A percentile compares a stretch with the other conserved stretches of the same genome.
These are phyloP conservation scores for Ophiosphaerella narmari DNA, from an alignment of 2,329 filamentous ascomycete genomes.

Conservation along the genomic window DNA sequence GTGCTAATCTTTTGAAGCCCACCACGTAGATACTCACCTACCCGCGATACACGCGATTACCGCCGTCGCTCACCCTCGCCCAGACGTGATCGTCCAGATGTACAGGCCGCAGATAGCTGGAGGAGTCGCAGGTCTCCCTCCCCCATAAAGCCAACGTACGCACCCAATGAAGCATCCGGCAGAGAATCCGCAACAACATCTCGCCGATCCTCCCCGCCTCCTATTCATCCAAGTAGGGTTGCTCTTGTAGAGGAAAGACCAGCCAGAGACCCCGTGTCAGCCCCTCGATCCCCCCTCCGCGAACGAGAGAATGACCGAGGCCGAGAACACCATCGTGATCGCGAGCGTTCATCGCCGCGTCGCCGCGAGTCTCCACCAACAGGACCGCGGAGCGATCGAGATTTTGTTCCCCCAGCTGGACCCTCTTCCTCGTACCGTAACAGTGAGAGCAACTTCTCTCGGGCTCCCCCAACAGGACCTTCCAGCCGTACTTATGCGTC, in stretches of 20 bases:
- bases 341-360: constrained; percentile 42
- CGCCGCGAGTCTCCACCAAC: constrained; percentile 45
- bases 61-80: constrained; percentile 61
- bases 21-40: constrained; percentile 50
- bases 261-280: constrained; percentile 36
- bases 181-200: constrained; percentile 62
- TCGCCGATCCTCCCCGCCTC: constrained; percentile 64
- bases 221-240: constrained; percentile 59
- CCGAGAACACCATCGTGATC: constrained; percentile 32
- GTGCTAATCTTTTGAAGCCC: constrained; percentile 27
- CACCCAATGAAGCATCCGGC: constrained; percentile 57
- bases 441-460: constrained; percentile 39
- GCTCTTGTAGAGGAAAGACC: constrained; percentile 42
- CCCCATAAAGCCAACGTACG: constrained; percentile 41
- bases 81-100: constrained; percentile 55
- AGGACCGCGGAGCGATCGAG: constrained; percentile 42
- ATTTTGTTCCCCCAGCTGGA: constrained; percentile 45
- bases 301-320: constrained; percentile 40
- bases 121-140: constrained; percentile 60
- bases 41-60: constrained; percentile 51
- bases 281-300: constrained; percentile 40
- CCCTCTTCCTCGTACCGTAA: constrained; percentile 45
- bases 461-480: constrained; percentile 48
- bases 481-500: constrained; percentile 42
- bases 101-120: constrained; percentile 55